Evolutionary conservation across 169 alveolate genomes (phyloP).

Genomic region (Perkinsus marinus): DNA sequence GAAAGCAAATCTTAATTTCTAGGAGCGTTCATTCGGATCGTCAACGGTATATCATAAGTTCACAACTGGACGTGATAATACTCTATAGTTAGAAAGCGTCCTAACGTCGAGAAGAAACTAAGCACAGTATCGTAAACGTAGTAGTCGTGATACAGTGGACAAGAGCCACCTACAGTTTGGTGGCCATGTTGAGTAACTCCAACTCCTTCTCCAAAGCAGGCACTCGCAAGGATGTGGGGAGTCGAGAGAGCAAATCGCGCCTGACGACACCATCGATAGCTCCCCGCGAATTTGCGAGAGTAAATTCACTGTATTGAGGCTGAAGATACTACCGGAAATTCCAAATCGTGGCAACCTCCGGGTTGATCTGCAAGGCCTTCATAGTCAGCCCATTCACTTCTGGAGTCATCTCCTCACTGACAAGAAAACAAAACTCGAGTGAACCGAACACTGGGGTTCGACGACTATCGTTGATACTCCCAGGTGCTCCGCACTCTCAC

Average conservation of each 20-base stretch:
- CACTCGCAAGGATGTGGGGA: neutral
- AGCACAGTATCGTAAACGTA: too few relatives aligned
- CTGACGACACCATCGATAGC: neutral
- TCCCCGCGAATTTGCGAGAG: neutral
- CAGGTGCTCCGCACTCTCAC: too few relatives aligned
- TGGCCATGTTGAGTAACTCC: neutral
- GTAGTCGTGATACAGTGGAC: too few relatives aligned
- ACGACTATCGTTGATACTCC: too few relatives aligned
- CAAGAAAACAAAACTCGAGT: neutral
- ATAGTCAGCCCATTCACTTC: constrained; percentile 9
- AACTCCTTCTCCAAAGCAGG: neutral
- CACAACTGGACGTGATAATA: too few relatives aligned
- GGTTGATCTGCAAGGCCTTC: constrained; percentile 13
- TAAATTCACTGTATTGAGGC: neutral
- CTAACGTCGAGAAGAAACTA: too few relatives aligned
- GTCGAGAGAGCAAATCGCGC: neutral
- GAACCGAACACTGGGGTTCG: too few relatives aligned
- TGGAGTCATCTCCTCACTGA: neutral
- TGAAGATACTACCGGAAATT: constrained; percentile 2
- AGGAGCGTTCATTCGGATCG: too few relatives aligned
- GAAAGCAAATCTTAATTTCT: too few relatives aligned
- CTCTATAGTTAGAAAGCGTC: too few relatives aligned
- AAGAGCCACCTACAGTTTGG: neutral
- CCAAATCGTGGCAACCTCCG: constrained; percentile 28
- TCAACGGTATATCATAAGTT: too few relatives aligned